Conservation (phyloP, 192 early-diverging fungal genomes). For the Backusella macrospora region DNA sequence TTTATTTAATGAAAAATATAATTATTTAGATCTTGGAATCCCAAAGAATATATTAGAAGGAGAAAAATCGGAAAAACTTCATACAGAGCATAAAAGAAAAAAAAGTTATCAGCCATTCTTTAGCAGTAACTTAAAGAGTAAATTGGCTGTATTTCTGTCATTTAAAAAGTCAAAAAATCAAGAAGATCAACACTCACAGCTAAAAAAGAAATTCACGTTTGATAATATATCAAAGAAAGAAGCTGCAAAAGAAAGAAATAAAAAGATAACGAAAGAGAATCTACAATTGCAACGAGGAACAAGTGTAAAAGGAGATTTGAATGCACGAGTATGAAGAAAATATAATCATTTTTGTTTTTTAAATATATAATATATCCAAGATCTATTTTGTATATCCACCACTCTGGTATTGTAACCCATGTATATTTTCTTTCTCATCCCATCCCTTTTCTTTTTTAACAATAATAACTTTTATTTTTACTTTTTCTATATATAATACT, state of each 20-base stretch:
- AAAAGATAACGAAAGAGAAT: too few species aligned
- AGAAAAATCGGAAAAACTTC: slow-evolving; percentile 9
- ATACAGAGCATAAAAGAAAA: background rate
- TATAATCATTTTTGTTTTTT: too few species aligned
- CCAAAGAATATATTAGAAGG: slow-evolving; percentile 4
- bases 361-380: too few species aligned
- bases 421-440: too few species aligned
- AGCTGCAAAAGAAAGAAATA: background rate
- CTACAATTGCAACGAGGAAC: too few species aligned
- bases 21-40: slow-evolving; percentile 3
- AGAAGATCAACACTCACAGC: background rate
- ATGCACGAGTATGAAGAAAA: too few species aligned
- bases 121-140: background rate
- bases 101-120: background rate
- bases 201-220: background rate
- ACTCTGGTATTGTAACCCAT: too few species aligned
- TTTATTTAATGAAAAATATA: background rate
- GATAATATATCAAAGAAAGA: background rate
- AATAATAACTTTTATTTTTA: too few species aligned
- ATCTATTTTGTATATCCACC: too few species aligned
- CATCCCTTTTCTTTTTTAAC: too few species aligned
- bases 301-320: too few species aligned
- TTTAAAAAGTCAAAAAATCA: background rate
- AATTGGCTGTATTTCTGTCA: background rate
- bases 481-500: too few species aligned